Evolutionary conservation across 192 early-diverging fungal species (phyloP).

Genomic region (Lunasporangiospora selenospora): DNA sequence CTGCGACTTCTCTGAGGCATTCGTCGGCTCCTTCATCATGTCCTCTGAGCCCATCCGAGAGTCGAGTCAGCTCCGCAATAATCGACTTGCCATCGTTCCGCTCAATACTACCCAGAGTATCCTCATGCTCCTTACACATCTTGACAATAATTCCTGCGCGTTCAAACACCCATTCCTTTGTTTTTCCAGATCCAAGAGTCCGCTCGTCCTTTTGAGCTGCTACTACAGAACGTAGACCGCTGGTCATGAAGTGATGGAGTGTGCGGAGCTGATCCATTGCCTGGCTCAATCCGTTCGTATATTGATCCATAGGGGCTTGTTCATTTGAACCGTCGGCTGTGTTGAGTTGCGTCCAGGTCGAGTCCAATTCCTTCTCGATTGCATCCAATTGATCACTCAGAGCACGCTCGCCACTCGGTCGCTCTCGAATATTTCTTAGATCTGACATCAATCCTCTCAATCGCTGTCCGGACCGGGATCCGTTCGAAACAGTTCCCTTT

Average conservation of each 20-base stretch:
- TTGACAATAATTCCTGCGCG: conserved; percentile 20
- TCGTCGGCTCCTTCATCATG: conserved; percentile 7
- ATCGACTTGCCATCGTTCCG: conserved; percentile 11
- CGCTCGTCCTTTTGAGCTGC: conserved; percentile 41
- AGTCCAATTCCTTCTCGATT: conserved; percentile 20
- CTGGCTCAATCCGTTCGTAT: neutral
- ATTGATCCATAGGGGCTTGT: neutral
- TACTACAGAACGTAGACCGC: conserved; percentile 14
- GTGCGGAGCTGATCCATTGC: conserved; percentile 15
- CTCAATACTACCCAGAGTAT: neutral
- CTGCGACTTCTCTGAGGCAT: conserved; percentile 27
- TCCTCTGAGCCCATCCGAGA: conserved; percentile 5
- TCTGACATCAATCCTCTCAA: conserved; percentile 19
- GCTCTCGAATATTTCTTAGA: conserved; percentile 17
- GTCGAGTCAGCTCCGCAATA: conserved; percentile 12
- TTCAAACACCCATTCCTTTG: conserved; percentile 50
- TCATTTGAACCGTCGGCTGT: neutral
- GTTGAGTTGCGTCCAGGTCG: neutral
- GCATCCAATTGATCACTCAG: conserved; percentile 20
- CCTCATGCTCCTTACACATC: neutral
- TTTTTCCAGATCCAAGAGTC: conserved; percentile 50
- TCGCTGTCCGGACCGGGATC: conserved; percentile 4
- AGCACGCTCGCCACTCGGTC: neutral
- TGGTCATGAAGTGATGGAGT: conserved; percentile 11
- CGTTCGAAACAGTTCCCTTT: too few species aligned